Evolutionary conservation across 331 rosid genomes (phyloP).

Genomic region (Quercus tomentella): DNA sequence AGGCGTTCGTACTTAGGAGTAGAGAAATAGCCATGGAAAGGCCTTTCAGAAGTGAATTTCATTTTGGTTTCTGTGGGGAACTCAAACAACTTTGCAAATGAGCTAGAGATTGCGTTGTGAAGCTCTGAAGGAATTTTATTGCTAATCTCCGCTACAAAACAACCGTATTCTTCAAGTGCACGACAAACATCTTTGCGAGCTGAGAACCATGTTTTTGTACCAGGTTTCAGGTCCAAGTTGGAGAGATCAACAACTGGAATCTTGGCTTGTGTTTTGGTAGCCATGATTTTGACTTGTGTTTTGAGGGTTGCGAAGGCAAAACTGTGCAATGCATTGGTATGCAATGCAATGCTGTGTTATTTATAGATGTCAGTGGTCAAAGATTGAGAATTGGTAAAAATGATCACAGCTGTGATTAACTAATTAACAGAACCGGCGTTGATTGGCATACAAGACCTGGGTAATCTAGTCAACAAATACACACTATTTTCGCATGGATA

Average conservation of each 20-base stretch:
- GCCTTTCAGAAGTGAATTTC: conserved; percentile 7
- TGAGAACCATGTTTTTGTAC: conserved; percentile 18
- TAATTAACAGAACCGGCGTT: no score
- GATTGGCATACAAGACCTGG: no score
- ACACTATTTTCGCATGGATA: no score
- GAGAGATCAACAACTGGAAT: conserved; percentile 16
- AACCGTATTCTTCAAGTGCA: conserved; percentile 30
- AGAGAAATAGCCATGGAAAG: conserved; percentile 15
- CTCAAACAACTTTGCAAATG: conserved; percentile 15
- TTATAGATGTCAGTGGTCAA: no score
- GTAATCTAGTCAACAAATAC: no score
- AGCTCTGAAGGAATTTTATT: conserved; percentile 5
- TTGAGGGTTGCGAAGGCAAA: neutral
- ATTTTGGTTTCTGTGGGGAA: conserved; percentile 9
- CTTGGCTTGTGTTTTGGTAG: neutral
- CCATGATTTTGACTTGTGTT: neutral
- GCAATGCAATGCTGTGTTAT: neutral
- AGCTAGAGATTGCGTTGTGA: neutral
- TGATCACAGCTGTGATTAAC: no score
- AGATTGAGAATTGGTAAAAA: no score
- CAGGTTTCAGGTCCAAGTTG: conserved; percentile 13
- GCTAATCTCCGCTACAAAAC: conserved; percentile 16
- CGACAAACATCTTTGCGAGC: conserved; percentile 12
- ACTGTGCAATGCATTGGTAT: no score
- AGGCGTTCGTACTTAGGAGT: conserved; percentile 21